A percentile compares a stretch with the other conserved stretches of the same genome.
These are phyloP conservation scores for Polyporus tsugae DNA, from an alignment of 1,284 basidiomycete species.

Conservation along the genomic window DNA sequence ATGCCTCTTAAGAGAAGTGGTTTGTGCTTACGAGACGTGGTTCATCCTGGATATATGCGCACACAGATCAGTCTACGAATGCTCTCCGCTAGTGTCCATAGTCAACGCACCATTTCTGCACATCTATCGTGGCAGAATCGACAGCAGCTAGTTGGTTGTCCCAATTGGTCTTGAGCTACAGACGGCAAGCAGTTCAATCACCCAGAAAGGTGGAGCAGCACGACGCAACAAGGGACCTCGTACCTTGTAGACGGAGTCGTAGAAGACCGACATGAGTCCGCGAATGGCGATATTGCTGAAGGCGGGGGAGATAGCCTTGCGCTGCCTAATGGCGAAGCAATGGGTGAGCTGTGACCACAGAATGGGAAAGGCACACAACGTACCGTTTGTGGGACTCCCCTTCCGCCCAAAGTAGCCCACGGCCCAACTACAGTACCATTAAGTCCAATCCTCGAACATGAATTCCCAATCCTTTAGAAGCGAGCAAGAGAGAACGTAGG, in stretches of 20 bases:
- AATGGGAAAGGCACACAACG: background rate
- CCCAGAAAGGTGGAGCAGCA: background rate
- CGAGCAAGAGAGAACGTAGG: background rate
- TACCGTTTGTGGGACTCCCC: conserved; percentile 56
- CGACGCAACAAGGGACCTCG: background rate
- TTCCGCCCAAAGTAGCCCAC: conserved; percentile 58
- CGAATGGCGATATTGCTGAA: conserved; percentile 52
- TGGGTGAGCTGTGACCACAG: background rate
- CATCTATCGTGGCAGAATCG: conserved; percentile 54
- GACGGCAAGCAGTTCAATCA: background rate
- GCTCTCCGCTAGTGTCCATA: background rate
- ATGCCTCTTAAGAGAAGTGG: background rate
- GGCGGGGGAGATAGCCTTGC: conserved; percentile 50
- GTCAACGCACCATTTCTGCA: conserved; percentile 47
- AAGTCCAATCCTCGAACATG: background rate
- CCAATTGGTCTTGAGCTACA: conserved; percentile 60
- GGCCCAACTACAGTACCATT: conserved; percentile 51
- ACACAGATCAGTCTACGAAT: background rate
- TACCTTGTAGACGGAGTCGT: conserved; percentile 60
- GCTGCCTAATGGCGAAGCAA: conserved; percentile 43
- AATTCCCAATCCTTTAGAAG: background rate
- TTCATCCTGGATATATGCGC: conserved; percentile 53
- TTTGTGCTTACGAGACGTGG: conserved; percentile 50
- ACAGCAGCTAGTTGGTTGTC: conserved; percentile 53
- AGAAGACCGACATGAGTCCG: conserved; percentile 47